Conservation (phyloP, 805 yeast genomes). For the Pichia sporocuriosa region DNA sequence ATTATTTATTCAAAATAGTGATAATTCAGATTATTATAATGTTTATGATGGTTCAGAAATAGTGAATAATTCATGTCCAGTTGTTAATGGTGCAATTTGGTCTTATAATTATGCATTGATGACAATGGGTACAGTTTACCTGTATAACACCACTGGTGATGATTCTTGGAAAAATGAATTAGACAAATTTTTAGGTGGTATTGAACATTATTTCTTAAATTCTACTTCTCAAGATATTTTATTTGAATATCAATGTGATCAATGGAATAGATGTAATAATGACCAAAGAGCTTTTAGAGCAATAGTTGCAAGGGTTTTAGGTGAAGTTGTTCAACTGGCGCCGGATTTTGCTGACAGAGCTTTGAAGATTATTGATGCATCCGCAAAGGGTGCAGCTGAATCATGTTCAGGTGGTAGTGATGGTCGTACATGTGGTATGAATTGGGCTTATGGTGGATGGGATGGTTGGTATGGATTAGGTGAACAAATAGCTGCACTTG, state of each 20-base stretch:
- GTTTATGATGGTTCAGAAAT: conserved; percentile 65
- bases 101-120: conserved; percentile 64
- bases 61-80: conserved; percentile 40
- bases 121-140: conserved; percentile 62
- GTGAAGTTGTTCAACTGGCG: conserved; percentile 30
- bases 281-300: conserved; percentile 75
- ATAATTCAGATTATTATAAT: conserved; percentile 31
- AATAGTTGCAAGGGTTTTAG: conserved; percentile 13
- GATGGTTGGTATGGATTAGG: conserved; percentile 70
- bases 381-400: conserved; percentile 63
- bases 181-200: conserved; percentile 31
- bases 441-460: conserved; percentile 55
- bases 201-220: conserved; percentile 35
- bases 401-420: conserved; percentile 72
- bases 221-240: conserved; percentile 31
- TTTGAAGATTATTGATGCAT: conserved; percentile 25
- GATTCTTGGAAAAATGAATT: conserved; percentile 37
- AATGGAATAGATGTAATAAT: conserved; percentile 46
- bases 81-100: conserved; percentile 49
- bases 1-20: conserved; percentile 37
- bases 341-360: conserved; percentile 43
- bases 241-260: conserved; percentile 57
- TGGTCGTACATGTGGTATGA: conserved; percentile 67
- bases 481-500: conserved; percentile 72
- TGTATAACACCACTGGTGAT: conserved; percentile 53